Base-by-base conservation (phyloP, 352 stramenopile species). In the Blastocystis sp. region DNA sequence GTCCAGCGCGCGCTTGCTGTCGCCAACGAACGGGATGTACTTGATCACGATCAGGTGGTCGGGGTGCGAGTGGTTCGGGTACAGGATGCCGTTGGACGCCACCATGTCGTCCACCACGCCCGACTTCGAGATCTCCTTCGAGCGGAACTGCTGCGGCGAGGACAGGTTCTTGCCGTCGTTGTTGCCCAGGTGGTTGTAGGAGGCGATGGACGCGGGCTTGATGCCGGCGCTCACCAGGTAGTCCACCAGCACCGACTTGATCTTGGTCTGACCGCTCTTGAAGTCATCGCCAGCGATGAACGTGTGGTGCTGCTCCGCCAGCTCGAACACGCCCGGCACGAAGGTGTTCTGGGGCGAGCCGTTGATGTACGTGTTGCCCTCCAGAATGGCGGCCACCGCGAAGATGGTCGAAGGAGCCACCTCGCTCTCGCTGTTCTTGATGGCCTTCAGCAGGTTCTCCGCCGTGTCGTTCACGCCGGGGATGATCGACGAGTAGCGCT, bases 1-100 rank as follows among this genome's bases (percentile, higher is more conserved):
- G 89, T 99, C 97, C 91, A 99, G 95, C n/a, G 97, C 97, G 79
- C 97, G 95, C 92, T 99, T 99, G 88, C 93, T 98, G 93, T 99
- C 97, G 86, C 94, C 95, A 14, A 99, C 97, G 89, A 97, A 98
- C 53, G 97, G 97, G 66, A 99, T 96, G 91, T 98, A 99, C 92
- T 99, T 99, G 92, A 99, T 99, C 28, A 99, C 97, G 60, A 99
- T 96, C 48, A 98, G 94, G 91, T 99, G 97, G 92, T 99, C 97
- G 2, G 97, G 97, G 91, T 99, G 96, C 90, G 98, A 96, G 89
- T 96, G 95, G 89, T 98, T 92, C 89, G 97, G 94, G 92, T 98
- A 99, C 21, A 99, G 90, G 71, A 99, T 95, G 48, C 92, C 91
- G 91, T 98, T 98, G 23, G 95, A 98, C 48, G 94, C 95, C 59